phyloP scores from a whole-genome alignment of 345 rosid species.

The Eucalyptus victrix region DNA sequence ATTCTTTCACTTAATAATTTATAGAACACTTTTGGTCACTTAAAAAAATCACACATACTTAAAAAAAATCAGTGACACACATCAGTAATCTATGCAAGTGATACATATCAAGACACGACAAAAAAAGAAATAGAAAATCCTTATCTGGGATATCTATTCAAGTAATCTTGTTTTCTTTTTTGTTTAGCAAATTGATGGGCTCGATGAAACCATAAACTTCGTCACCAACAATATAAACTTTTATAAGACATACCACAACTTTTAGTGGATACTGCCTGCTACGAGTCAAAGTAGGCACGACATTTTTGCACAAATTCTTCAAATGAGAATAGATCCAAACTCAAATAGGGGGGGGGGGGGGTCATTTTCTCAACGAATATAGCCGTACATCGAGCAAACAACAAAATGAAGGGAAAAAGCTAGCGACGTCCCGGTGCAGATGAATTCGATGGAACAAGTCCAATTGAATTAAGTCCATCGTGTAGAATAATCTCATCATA shows the following conservation, averaged over 20 bases:
- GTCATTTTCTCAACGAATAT: neutral
- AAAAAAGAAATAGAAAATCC: neutral
- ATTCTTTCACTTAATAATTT: neutral
- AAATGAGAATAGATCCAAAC: neutral
- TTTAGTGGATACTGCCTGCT: neutral
- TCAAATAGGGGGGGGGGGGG: neutral
- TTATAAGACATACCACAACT: neutral
- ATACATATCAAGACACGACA: neutral
- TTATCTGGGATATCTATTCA: neutral
- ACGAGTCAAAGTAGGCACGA: neutral
- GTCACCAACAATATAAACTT: neutral
- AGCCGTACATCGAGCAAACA: neutral
- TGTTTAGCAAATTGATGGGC: neutral
- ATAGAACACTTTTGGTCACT: neutral
- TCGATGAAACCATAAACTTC: neutral
- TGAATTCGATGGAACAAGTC: neutral
- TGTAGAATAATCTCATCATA: neutral
- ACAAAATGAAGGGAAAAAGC: neutral
- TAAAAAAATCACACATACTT: neutral
- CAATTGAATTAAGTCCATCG: neutral
- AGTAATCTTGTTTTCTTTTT: neutral
- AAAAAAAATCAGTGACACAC: neutral
- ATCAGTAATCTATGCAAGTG: neutral
- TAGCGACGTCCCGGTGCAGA: neutral
- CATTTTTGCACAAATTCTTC: neutral